Evolutionary conservation across 2,329 filamentous ascomycete genomes (phyloP), one percentile per base, ranked within the genome.

Genomic region (Colletotrichum tropicale): DNA sequence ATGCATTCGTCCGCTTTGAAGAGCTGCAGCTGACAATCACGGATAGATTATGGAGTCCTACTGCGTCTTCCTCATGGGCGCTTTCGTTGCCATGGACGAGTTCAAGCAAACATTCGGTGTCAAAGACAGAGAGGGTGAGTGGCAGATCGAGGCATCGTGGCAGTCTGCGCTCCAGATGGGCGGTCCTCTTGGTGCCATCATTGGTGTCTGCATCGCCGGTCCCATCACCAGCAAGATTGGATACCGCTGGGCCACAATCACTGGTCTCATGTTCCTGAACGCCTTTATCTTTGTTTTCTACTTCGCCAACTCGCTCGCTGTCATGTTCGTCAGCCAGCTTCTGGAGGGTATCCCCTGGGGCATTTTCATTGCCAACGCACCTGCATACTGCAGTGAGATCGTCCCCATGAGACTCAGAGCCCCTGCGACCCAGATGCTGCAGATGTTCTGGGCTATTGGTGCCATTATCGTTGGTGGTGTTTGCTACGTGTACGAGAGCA

Each of bases 401-500:
- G 90, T 91, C 4, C 91, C 91, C 2, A 87, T 93, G 68, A 84
- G 84, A 80, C 83, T 93, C 70, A 84, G 91, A 81, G 91, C 88
- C 69, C 88, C 90, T 24, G 87, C 87, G 6, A 93, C 91, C 4
- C 89, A 91, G 83, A 93, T 91, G 88, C 79, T 93, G 82, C 91
- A 93, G 84, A 92, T 93, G 90, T 91, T 90, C 85, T 93, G 91
- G 91, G 89, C 91, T 21, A 89, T 93, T 80, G 91, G 91, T 30
- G 82, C 84, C 43, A 93, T 93, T 80, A 91, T 93, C 74, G 91
- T 93, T 28, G 89, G 87, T 36, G 91, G 83, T 75, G 87, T 90
- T 76, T 89, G 89, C 67, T 93, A 90, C 81, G 80, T 82, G 64
- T 92, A 91, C 84, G 85, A 91, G 77, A 80, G 73, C 32, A 76